Evolutionary conservation across 1,284 basidiomycete species (phyloP).

Genomic region (Phellopilus nigrolimitatus): DNA sequence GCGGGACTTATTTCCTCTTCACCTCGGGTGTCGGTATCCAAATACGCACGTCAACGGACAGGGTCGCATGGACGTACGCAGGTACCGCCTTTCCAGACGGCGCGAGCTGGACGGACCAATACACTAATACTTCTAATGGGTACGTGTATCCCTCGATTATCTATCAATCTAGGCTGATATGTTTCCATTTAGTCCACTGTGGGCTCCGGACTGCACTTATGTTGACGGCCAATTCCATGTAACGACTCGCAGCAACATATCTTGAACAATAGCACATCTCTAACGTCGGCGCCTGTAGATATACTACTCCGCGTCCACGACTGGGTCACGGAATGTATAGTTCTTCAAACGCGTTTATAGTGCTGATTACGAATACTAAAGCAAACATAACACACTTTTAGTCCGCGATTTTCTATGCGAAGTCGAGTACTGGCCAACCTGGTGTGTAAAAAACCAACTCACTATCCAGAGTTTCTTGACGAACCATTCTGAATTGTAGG

Average conservation of each 20-base stretch:
- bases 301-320: conserved; percentile 29
- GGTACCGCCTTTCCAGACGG: conserved; percentile 49
- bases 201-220: conserved; percentile 52
- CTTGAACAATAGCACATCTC: neutral
- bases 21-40: conserved; percentile 45
- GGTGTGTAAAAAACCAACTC: too few relatives aligned
- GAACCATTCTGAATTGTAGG: too few relatives aligned
- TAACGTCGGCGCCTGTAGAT: conserved; percentile 19
- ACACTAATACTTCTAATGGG: conserved; percentile 45
- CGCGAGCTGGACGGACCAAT: conserved; percentile 44
- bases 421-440: conserved; percentile 35
- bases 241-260: neutral
- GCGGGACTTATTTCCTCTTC: conserved; percentile 48
- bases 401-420: conserved; percentile 27
- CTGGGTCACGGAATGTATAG: conserved; percentile 23
- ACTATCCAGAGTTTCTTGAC: too few relatives aligned
- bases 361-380: neutral
- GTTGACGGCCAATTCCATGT: conserved; percentile 42
- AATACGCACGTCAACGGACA: conserved; percentile 47
- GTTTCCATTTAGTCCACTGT: conserved; percentile 32
- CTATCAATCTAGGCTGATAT: neutral
- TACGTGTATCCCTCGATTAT: conserved; percentile 21
- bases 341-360: neutral
- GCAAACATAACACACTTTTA: neutral
- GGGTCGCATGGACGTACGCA: conserved; percentile 42